Evolutionary conservation across 1,284 basidiomycete species (phyloP).

Genomic region (Ceratobasidium sp.): DNA sequence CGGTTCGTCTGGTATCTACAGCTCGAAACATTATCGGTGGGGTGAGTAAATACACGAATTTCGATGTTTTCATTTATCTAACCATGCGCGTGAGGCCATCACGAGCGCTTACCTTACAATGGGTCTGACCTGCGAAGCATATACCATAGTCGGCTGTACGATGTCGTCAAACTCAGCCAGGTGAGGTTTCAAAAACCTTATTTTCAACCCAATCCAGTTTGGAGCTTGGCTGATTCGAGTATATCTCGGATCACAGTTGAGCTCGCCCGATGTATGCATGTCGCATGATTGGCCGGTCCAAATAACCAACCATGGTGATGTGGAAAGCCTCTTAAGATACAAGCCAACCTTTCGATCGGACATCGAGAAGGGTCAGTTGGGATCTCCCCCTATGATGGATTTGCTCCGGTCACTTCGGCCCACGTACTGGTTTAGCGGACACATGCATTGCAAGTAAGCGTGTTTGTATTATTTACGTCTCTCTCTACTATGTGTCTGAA

Average conservation of each 20-base stretch:
- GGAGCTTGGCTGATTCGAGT: background rate
- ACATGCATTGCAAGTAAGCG: slow-evolving; percentile 82
- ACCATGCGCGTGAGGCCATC: slow-evolving; percentile 70
- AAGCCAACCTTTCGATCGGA: slow-evolving; percentile 90
- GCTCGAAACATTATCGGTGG: slow-evolving; percentile 79
- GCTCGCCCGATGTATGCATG: slow-evolving; percentile 79
- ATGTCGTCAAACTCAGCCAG: slow-evolving; percentile 84
- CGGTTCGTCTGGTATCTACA: slow-evolving; percentile 95
- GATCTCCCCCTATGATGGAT: slow-evolving; percentile 90
- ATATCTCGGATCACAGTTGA: slow-evolving; percentile 63
- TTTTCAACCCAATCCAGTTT: slow-evolving; percentile 15
- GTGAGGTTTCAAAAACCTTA: slow-evolving; percentile 58
- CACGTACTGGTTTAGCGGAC: slow-evolving; percentile 95
- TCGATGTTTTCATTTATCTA: slow-evolving; percentile 63
- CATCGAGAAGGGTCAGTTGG: slow-evolving; percentile 77
- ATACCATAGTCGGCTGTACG: slow-evolving; percentile 93
- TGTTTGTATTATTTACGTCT: slow-evolving; percentile 1
- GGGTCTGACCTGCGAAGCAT: slow-evolving; percentile 80
- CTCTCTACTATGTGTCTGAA: slow-evolving; percentile 2
- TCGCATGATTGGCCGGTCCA: slow-evolving; percentile 97
- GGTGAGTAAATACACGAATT: slow-evolving; percentile 65
- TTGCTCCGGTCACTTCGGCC: slow-evolving; percentile 84
- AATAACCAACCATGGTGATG: slow-evolving; percentile 87
- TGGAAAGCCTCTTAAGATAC: slow-evolving; percentile 73
- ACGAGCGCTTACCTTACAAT: slow-evolving; percentile 71